These are phyloP conservation scores for Drechslera avenae DNA, from an alignment of 2,329 filamentous ascomycete genomes.

Conservation along the genomic window DNA sequence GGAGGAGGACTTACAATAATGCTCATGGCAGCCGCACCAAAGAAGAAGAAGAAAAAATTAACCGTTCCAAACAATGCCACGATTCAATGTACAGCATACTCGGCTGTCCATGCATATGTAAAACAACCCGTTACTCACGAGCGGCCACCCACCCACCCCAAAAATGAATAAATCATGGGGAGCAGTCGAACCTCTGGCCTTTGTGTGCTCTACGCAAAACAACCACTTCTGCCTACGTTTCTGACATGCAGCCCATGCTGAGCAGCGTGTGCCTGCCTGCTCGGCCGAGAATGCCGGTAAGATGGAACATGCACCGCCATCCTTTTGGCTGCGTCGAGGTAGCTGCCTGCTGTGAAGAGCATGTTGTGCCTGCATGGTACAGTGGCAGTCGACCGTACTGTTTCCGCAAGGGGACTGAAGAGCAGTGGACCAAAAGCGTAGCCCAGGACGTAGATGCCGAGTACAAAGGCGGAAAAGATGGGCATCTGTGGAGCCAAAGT, in stretches of 20 bases:
- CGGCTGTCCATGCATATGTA: conserved; percentile 37
- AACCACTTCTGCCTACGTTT: conserved; percentile 38
- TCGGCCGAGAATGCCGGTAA: conserved; percentile 8
- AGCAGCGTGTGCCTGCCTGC: conserved; percentile 19
- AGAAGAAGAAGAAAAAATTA: too few relatives aligned
- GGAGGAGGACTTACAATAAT: conserved; percentile 3
- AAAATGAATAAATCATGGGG: conserved; percentile 34
- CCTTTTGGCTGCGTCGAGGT: conserved; percentile 17
- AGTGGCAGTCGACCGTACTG: conserved; percentile 49
- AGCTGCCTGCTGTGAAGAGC: conserved; percentile 55
- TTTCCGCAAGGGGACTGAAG: conserved; percentile 33
- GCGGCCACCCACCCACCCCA: too few relatives aligned
- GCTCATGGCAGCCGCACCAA: conserved; percentile 3
- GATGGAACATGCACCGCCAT: conserved; percentile 25
- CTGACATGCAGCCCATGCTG: conserved; percentile 44
- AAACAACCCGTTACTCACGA: conserved; percentile 35
- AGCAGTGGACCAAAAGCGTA: conserved; percentile 37
- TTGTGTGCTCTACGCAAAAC: conserved; percentile 31
- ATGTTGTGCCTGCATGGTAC: conserved; percentile 59
- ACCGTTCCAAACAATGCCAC: conserved; percentile 32
- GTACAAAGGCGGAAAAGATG: conserved; percentile 31
- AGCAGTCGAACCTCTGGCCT: conserved; percentile 22
- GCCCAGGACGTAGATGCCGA: conserved; percentile 32
- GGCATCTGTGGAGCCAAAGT: conserved; percentile 22
- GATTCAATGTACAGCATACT: conserved; percentile 33